phyloP scores from a whole-genome alignment of 2,329 filamentous ascomycete species.

The Sporothrix brasiliensis region DNA sequence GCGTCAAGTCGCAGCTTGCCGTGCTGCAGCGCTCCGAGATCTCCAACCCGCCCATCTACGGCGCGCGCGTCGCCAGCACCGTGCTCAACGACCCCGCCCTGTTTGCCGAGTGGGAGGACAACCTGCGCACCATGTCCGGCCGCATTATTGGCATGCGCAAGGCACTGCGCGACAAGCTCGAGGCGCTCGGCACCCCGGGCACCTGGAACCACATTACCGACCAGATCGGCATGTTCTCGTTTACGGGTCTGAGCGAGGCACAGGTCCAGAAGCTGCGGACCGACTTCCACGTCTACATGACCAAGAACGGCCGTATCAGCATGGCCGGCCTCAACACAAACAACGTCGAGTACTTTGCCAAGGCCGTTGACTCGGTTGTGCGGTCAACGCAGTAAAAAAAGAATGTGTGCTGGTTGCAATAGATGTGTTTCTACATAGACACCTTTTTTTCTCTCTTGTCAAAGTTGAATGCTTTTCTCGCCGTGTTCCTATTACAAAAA shows the following conservation, averaged over 20 bases:
- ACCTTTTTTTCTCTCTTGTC: slow-evolving; percentile 5
- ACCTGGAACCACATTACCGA: slow-evolving; percentile 97
- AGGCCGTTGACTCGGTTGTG: slow-evolving; percentile 84
- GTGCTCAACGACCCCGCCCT: slow-evolving; percentile 81
- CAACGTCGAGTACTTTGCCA: slow-evolving; percentile 92
- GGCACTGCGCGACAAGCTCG: slow-evolving; percentile 75
- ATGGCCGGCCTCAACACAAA: slow-evolving; percentile 96
- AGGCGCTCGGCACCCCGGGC: slow-evolving; percentile 82
- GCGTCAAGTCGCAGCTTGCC: slow-evolving; percentile 85
- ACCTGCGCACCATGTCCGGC: slow-evolving; percentile 90
- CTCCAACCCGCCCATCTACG: slow-evolving; percentile 93
- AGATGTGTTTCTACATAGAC: neutral
- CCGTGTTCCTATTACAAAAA: neutral
- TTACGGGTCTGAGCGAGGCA: slow-evolving; percentile 74
- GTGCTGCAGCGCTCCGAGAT: slow-evolving; percentile 97
- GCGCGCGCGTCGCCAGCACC: slow-evolving; percentile 81
- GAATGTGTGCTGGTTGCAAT: neutral
- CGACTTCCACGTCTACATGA: slow-evolving; percentile 82
- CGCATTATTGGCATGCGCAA: slow-evolving; percentile 92
- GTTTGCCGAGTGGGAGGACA: slow-evolving; percentile 89
- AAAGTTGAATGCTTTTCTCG: neutral
- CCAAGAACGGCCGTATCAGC: slow-evolving; percentile 96
- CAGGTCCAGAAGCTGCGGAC: slow-evolving; percentile 72
- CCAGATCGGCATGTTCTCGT: slow-evolving; percentile 99
- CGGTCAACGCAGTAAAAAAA: slow-evolving; percentile 46